Conservation (phyloP, 345 rosid genomes). For the Cardamine resedifolia region DNA sequence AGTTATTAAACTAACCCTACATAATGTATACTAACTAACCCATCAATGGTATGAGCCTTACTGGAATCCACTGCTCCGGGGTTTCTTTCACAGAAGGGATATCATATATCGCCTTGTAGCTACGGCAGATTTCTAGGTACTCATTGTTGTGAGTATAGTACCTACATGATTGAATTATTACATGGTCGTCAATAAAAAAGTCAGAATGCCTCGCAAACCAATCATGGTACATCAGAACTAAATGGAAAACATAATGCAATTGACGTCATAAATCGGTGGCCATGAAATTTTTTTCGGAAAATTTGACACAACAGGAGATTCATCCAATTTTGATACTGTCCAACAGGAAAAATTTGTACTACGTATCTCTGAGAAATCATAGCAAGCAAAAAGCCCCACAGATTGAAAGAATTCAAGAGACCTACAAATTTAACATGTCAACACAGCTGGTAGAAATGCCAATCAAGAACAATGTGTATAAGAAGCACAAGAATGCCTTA, state of each 20-base stretch:
- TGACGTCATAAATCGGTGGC: not conserved
- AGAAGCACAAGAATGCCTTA: conserved; percentile 20
- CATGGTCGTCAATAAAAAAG: not conserved
- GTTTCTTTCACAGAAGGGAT: conserved; percentile 81
- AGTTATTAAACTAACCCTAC: not conserved
- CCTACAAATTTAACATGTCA: not conserved
- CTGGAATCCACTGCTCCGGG: conserved; percentile 80
- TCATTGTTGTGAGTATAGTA: conserved; percentile 84
- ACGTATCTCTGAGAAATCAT: not conserved
- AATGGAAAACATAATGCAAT: not conserved
- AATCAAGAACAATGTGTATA: conserved; percentile 2
- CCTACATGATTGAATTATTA: conserved; percentile 47
- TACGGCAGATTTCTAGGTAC: conserved; percentile 90
- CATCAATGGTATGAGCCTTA: conserved; percentile 34
- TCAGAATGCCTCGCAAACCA: not conserved
- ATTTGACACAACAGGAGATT: not conserved
- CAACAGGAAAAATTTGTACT: not conserved
- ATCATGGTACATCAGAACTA: conserved; percentile 8
- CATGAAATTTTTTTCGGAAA: not conserved
- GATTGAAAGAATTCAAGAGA: not conserved
- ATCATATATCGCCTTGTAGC: conserved; percentile 95
- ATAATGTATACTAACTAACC: not conserved
- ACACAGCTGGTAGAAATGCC: not conserved
- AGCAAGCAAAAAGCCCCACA: not conserved
- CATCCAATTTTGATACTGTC: not conserved